Conservation (phyloP, 805 yeast genomes). For the Starmerella floris region DNA sequence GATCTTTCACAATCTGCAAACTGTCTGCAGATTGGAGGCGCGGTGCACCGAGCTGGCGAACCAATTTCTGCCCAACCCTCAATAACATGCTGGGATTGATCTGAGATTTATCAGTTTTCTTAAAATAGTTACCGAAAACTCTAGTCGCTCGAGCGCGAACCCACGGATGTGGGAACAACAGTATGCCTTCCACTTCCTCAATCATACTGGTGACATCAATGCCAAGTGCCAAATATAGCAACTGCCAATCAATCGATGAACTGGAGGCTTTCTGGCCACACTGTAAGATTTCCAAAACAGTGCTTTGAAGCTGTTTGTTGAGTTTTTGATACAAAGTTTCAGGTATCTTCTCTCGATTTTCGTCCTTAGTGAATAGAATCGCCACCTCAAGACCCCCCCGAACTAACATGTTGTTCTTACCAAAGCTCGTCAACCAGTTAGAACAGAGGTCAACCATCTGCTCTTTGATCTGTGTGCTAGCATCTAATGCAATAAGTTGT, state of each 20-base stretch:
- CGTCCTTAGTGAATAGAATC: conserved; percentile 4
- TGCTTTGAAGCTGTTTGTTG: neutral
- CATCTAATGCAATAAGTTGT: neutral
- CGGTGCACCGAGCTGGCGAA: conserved; percentile 78
- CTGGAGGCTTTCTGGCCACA: conserved; percentile 2
- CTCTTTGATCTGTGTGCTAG: neutral
- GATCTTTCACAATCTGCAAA: conserved; percentile 48
- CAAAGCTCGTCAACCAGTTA: conserved; percentile 15
- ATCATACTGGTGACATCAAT: conserved; percentile 22
- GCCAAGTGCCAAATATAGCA: conserved; percentile 52
- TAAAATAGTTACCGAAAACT: conserved; percentile 41
- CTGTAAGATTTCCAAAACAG: conserved; percentile 2
- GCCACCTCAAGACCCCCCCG: conserved; percentile 21
- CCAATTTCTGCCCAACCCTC: conserved; percentile 43
- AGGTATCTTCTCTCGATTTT: neutral
- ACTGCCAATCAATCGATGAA: conserved; percentile 51
- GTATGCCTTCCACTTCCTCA: conserved; percentile 38
- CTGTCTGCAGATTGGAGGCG: conserved; percentile 50
- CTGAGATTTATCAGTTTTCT: conserved; percentile 30
- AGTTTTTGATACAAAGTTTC: neutral
- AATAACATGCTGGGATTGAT: conserved; percentile 40
- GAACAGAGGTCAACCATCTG: conserved; percentile 12
- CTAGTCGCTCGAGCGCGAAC: conserved; percentile 57
- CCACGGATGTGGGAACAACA: conserved; percentile 87
- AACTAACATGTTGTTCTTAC: conserved; percentile 13